phyloP scores from a whole-genome alignment of 345 rosid genomes.

The Laguncularia racemosa region DNA sequence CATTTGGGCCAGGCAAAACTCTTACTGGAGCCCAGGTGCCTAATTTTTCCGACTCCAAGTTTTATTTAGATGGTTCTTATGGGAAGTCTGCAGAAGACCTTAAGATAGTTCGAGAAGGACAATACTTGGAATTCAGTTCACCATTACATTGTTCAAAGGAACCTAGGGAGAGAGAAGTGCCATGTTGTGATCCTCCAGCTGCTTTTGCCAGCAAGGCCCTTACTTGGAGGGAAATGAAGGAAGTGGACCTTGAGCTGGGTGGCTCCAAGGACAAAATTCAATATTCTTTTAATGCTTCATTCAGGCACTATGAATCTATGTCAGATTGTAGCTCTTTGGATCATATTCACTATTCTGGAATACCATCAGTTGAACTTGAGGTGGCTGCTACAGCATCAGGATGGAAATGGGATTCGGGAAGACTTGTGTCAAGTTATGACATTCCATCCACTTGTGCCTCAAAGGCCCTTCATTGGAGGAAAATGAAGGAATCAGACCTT shows the following conservation, averaged over 20 bases:
- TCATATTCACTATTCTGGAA: no score
- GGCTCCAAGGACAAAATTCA: conserved; percentile 8
- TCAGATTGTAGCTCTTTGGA: no score
- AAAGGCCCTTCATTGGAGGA: no score
- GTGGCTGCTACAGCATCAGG: no score
- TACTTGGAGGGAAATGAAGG: conserved; percentile 24
- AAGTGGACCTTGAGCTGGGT: conserved; percentile 13
- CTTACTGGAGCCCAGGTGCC: conserved; percentile 18
- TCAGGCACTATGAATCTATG: no score
- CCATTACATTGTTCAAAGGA: conserved; percentile 24
- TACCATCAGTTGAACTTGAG: no score
- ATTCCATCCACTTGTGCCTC: no score
- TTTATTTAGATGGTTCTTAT: conserved; percentile 16
- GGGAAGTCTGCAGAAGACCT: conserved; percentile 19
- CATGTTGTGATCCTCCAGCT: conserved; percentile 24
- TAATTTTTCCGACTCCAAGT: conserved; percentile 21
- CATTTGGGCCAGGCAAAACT: conserved; percentile 14
- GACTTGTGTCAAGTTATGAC: no score
- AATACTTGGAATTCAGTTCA: conserved; percentile 18
- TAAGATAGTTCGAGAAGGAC: conserved; percentile 23
- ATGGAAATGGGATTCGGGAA: no score
- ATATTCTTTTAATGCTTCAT: conserved; percentile 5
- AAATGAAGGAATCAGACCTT: no score
- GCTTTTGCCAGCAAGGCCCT: conserved; percentile 13
- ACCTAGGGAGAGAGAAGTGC: conserved; percentile 14